Conservation (phyloP, 2,329 filamentous ascomycete species). For the Zymoseptoria pseudotritici region DNA sequence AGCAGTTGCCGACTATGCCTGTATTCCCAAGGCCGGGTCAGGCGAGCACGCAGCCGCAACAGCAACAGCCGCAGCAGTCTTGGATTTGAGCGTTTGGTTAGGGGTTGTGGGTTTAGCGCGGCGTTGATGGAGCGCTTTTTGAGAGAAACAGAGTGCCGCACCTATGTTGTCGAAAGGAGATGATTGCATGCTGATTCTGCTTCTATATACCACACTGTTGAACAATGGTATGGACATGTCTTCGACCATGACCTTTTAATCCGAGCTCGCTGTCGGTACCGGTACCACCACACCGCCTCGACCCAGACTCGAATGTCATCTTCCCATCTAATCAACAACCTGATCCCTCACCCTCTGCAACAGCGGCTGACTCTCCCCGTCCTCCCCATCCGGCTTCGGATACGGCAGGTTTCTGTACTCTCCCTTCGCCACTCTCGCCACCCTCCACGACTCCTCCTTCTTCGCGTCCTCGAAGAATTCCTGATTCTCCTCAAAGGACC, state of each 20-base stretch:
- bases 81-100: conserved; percentile 18
- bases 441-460: conserved; percentile 47
- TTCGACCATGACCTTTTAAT: background rate
- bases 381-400: conserved; percentile 30
- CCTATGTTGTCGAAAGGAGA: background rate
- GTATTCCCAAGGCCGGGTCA: conserved; percentile 76
- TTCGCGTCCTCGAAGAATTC: conserved; percentile 50
- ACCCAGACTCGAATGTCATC: background rate
- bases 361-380: conserved; percentile 41
- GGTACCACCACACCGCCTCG: no score
- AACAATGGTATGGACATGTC: background rate
- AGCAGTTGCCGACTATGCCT: conserved; percentile 69
- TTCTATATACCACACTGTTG: background rate
- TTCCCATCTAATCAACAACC: conserved; percentile 6
- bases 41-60: conserved; percentile 12
- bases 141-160: background rate
- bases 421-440: conserved; percentile 46
- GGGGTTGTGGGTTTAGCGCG: background rate
- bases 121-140: background rate
- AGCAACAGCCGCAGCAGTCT: conserved; percentile 18
- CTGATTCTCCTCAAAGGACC: conserved; percentile 55
- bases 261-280: background rate
- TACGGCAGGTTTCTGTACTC: conserved; percentile 43
- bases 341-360: conserved; percentile 40
- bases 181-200: background rate